Percentiles rank a stretch among this genome's conserved stretches.
Conservation (phyloP, 1,284 basidiomycete species). For the Puccinia novopanici region DNA sequence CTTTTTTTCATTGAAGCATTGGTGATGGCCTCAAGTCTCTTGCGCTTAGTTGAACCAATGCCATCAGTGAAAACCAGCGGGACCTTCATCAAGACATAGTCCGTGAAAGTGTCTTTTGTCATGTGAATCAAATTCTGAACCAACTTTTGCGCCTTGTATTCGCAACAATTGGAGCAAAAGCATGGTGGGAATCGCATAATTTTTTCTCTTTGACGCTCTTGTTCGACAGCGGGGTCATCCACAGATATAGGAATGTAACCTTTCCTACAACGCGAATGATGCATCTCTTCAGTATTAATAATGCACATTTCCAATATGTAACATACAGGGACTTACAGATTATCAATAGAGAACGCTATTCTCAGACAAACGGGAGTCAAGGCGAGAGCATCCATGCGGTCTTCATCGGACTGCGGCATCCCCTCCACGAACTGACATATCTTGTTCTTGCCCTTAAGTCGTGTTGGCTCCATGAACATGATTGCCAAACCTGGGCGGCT, state of each 20-base stretch:
- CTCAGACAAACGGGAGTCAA: slow-evolving; percentile 15
- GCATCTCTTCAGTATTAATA: too few species aligned
- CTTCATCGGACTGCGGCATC: neutral
- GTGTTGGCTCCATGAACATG: neutral
- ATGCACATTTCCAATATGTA: too few species aligned
- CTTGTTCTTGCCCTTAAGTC: neutral
- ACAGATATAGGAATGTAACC: neutral
- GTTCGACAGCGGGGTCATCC: neutral
- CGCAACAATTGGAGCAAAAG: neutral
- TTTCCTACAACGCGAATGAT: neutral
- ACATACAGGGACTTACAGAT: neutral
- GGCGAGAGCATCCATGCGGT: slow-evolving; percentile 7
- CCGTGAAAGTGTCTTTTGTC: too few species aligned
- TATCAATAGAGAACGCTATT: neutral
- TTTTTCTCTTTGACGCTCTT: neutral
- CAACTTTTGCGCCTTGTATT: too few species aligned
- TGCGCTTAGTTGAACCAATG: too few species aligned
- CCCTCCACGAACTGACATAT: neutral
- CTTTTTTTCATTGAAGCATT: too few species aligned
- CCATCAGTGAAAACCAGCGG: too few species aligned
- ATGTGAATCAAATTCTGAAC: too few species aligned
- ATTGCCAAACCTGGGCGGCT: neutral
- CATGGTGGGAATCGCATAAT: neutral
- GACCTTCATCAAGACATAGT: too few species aligned
- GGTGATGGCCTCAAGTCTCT: too few species aligned